phyloP scores from a whole-genome alignment of 202 grass and related monocot genomes.

The Saccharum hybrid region DNA sequence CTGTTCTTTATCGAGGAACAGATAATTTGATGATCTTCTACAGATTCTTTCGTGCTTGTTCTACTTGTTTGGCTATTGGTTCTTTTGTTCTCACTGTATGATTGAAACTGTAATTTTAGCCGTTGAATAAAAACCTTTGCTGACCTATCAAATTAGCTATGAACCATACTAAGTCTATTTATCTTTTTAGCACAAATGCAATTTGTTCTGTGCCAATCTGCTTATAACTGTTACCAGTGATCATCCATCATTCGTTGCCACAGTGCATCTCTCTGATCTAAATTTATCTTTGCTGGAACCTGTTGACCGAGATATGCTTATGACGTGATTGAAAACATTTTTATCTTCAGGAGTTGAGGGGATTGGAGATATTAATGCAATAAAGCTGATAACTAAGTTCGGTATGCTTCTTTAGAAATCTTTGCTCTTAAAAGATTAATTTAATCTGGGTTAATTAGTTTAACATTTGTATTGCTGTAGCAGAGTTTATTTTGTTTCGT shows the following conservation, averaged over 20 bases:
- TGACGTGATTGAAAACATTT: conserved; percentile 18
- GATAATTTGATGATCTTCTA: conserved; percentile 1
- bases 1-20: not conserved
- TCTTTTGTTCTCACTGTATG: not conserved
- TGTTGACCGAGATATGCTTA: conserved; percentile 13
- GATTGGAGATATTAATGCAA: conserved; percentile 84
- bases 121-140: conserved; percentile 8
- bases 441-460: conserved; percentile 2
- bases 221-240: not conserved
- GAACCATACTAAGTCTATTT: not conserved
- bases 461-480: conserved; percentile 1
- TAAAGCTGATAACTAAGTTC: conserved; percentile 85
- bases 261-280: conserved; percentile 24
- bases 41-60: conserved; percentile 18
- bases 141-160: conserved; percentile 4
- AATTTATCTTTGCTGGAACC: conserved; percentile 16
- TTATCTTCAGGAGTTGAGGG: conserved; percentile 87
- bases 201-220: conserved; percentile 12
- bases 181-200: conserved; percentile 9
- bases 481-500: conserved; percentile 18
- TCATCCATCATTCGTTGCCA: conserved; percentile 22
- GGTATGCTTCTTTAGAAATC: conserved; percentile 62
- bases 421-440: conserved; percentile 21
- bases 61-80: too few relatives aligned
- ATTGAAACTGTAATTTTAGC: conserved; percentile 17